These are phyloP conservation scores for Pontederia crassipes DNA, from an alignment of 176 grass and related monocot species.

Conservation along the genomic window DNA sequence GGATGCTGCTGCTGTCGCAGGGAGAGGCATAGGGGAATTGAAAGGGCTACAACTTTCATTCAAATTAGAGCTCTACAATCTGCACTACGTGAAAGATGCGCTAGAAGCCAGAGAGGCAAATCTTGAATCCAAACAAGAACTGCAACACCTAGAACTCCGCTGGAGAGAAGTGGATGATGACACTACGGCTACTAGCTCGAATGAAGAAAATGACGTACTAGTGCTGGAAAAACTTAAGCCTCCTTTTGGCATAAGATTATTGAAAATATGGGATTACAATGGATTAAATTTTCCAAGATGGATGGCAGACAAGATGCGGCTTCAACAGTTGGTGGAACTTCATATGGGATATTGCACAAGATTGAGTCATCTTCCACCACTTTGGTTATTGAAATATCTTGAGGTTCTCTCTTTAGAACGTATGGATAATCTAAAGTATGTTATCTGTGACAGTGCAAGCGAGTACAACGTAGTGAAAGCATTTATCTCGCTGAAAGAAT, in stretches of 20 bases:
- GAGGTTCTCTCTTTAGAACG: too few species aligned
- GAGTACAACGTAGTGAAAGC: not conserved
- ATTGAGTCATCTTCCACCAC: slow-evolving; percentile 7
- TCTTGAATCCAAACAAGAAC: not conserved
- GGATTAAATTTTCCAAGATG: not conserved
- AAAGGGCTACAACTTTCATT: slow-evolving; percentile 17
- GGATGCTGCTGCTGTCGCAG: not conserved
- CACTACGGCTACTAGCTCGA: too few species aligned
- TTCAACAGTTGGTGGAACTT: too few species aligned
- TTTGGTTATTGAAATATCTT: slow-evolving; percentile 18
- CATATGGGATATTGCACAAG: not conserved
- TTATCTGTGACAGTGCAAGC: not conserved
- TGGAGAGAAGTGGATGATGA: not conserved
- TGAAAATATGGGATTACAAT: too few species aligned
- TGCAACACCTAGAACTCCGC: not conserved
- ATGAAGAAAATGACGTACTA: not conserved
- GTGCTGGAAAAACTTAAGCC: slow-evolving; percentile 23
- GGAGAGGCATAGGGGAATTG: slow-evolving; percentile 15
- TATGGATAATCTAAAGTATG: too few species aligned
- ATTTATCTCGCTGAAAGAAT: not conserved
- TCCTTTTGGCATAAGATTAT: not conserved
- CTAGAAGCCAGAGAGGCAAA: not conserved
- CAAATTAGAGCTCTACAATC: not conserved
- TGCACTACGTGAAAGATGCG: not conserved
- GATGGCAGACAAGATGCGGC: not conserved